A percentile compares a stretch with the other conserved stretches of the same genome.
These are phyloP conservation scores for Penicillium sp. DNA, from an alignment of 2,329 filamentous ascomycete species.

Conservation along the genomic window DNA sequence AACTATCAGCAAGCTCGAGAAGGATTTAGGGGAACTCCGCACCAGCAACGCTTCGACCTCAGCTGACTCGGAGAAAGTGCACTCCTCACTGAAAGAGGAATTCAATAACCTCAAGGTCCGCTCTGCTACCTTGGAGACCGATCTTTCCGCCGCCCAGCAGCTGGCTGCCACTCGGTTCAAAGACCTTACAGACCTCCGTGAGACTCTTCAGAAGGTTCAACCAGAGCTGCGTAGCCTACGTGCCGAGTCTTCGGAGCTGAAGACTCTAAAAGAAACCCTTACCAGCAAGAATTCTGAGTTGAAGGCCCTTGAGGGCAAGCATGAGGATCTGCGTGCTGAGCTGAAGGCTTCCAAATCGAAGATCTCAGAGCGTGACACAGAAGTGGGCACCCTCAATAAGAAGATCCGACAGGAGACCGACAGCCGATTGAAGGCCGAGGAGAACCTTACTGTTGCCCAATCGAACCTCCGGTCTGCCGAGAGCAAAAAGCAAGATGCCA, in stretches of 20 bases:
- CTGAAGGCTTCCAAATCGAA: conserved; percentile 67
- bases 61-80: conserved; percentile 52
- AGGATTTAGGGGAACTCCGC: conserved; percentile 62
- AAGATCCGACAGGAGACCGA: conserved; percentile 73
- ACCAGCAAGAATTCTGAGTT: conserved; percentile 62
- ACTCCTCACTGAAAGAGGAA: conserved; percentile 58
- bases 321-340: conserved; percentile 77
- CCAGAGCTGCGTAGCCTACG: conserved; percentile 78
- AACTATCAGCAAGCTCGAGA: conserved; percentile 66
- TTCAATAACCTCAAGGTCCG: conserved; percentile 71
- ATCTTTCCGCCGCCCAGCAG: conserved; percentile 81
- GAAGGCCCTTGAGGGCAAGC: conserved; percentile 72
- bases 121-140: conserved; percentile 69
- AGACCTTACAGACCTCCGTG: conserved; percentile 76
- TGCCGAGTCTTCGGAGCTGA: conserved; percentile 72
- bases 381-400: conserved; percentile 74
- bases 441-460: conserved; percentile 69
- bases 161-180: conserved; percentile 85
- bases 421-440: conserved; percentile 70
- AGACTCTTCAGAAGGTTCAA: conserved; percentile 78
- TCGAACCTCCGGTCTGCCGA: conserved; percentile 77
- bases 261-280: conserved; percentile 72
- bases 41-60: conserved; percentile 46
- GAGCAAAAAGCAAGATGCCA: conserved; percentile 73
- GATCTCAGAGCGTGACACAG: conserved; percentile 69